Evolutionary conservation across 352 stramenopile genomes (phyloP).

Genomic region (Phytophthora vignae): DNA sequence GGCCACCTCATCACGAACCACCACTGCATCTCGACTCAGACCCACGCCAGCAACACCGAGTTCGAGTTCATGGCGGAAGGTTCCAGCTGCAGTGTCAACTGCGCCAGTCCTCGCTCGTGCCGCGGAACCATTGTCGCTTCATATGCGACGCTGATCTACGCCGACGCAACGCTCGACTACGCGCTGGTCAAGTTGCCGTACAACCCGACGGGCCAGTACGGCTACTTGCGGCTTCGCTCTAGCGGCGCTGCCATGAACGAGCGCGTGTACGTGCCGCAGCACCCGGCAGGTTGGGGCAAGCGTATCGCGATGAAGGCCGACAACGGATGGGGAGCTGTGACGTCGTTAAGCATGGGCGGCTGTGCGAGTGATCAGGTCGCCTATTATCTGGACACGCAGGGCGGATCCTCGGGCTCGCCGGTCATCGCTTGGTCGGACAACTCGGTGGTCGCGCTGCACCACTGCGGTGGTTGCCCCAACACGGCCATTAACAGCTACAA

Average conservation of each 20-base stretch:
- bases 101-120: slow-evolving; percentile 44
- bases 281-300: slow-evolving; percentile 73
- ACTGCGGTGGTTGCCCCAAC: slow-evolving; percentile 83
- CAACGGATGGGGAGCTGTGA: slow-evolving; percentile 44
- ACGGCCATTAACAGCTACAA: slow-evolving; percentile 73
- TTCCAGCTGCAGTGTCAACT: slow-evolving; percentile 43
- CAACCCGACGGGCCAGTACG: slow-evolving; percentile 56
- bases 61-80: slow-evolving; percentile 76
- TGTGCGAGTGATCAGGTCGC: slow-evolving; percentile 67
- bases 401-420: slow-evolving; percentile 75
- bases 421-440: slow-evolving; percentile 74
- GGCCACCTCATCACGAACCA: slow-evolving; percentile 85
- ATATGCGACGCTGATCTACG: slow-evolving; percentile 50
- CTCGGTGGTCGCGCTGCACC: slow-evolving; percentile 68
- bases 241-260: slow-evolving; percentile 57
- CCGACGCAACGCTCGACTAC: slow-evolving; percentile 58
- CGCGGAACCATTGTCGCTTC: slow-evolving; percentile 39
- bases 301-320: slow-evolving; percentile 72
- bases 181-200: slow-evolving; percentile 70
- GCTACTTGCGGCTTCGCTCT: slow-evolving; percentile 64
- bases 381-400: slow-evolving; percentile 76
- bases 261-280: slow-evolving; percentile 68
- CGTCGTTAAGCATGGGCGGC: slow-evolving; percentile 50
- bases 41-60: slow-evolving; percentile 63
- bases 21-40: slow-evolving; percentile 70